Conservation (phyloP, 148 eudicot species). For the Camellia lanceoleosa region DNA sequence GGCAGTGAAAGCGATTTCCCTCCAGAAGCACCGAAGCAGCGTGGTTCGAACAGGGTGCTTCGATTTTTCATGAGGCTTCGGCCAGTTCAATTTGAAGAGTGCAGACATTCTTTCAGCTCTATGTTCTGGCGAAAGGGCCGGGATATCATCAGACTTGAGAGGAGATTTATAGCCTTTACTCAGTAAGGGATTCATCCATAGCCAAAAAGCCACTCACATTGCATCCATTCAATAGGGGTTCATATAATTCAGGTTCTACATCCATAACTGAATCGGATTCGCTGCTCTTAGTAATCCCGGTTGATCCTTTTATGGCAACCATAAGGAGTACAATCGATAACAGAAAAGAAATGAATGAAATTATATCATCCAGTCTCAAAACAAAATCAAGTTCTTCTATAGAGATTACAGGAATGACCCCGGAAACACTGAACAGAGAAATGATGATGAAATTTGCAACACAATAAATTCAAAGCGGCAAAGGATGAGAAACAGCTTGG, state of each 20-base stretch:
- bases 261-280: conserved; percentile 25
- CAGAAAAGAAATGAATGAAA: conserved; percentile 37
- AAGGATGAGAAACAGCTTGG: conserved; percentile 49
- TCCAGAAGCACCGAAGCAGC: conserved; percentile 79
- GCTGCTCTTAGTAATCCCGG: conserved; percentile 42
- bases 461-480: conserved; percentile 60
- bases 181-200: conserved; percentile 83
- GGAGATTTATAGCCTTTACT: conserved; percentile 68
- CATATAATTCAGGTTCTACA: conserved; percentile 31
- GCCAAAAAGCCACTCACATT: conserved; percentile 57
- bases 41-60: conserved; percentile 74
- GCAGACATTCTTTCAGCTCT: conserved; percentile 64
- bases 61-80: conserved; percentile 60
- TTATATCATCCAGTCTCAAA: conserved; percentile 49
- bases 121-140: conserved; percentile 70
- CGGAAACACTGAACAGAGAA: conserved; percentile 48
- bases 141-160: conserved; percentile 60
- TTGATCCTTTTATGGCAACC: conserved; percentile 51
- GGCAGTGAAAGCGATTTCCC: conserved; percentile 66
- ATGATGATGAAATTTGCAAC: conserved; percentile 39
- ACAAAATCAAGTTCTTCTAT: conserved; percentile 19
- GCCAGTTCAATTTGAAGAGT: conserved; percentile 75
- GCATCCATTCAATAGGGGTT: conserved; percentile 51
- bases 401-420: conserved; percentile 42
- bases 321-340: conserved; percentile 47